These are phyloP conservation scores for Aristolochia contorta DNA, from an alignment of 164 flowering plant species.

Conservation along the genomic window DNA sequence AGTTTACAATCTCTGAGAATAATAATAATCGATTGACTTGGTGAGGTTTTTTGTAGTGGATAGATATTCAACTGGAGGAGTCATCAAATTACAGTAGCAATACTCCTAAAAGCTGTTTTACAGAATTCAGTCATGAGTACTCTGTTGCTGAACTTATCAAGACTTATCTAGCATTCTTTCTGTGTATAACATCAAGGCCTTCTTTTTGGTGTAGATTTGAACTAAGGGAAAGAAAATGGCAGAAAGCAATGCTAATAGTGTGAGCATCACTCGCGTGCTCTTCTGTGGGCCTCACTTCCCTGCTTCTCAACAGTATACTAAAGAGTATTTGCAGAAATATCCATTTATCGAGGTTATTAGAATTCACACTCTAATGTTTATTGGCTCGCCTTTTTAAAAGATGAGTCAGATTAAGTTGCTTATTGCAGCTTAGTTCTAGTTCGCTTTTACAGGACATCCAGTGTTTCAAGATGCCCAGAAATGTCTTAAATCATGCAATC, in stretches of 20 bases:
- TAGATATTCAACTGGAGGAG: too few species aligned
- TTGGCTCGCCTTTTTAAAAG: too few species aligned
- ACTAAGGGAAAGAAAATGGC: conserved; percentile 12
- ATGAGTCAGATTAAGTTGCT: not conserved
- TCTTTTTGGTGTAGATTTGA: not conserved
- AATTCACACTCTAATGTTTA: not conserved
- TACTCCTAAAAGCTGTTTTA: too few species aligned
- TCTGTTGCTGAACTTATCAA: too few species aligned
- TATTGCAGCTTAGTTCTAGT: not conserved
- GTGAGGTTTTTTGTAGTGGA: too few species aligned
- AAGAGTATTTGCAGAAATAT: conserved; percentile 46
- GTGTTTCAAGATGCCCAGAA: not conserved
- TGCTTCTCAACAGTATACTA: conserved; percentile 62
- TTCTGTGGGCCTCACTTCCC: conserved; percentile 75
- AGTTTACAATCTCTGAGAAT: too few species aligned
- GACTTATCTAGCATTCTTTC: too few species aligned
- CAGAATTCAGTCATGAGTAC: too few species aligned
- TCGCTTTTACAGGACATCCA: not conserved
- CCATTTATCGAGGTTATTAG: conserved; percentile 56
- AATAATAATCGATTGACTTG: too few species aligned
- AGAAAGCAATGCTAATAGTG: conserved; percentile 7
- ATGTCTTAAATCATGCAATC: not conserved
- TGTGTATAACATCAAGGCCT: too few species aligned
- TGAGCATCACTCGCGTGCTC: conserved; percentile 47
- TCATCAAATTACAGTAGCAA: too few species aligned